Base-by-base conservation (phyloP, 140 eudicot genomes). In the Stevia rebaudiana region DNA sequence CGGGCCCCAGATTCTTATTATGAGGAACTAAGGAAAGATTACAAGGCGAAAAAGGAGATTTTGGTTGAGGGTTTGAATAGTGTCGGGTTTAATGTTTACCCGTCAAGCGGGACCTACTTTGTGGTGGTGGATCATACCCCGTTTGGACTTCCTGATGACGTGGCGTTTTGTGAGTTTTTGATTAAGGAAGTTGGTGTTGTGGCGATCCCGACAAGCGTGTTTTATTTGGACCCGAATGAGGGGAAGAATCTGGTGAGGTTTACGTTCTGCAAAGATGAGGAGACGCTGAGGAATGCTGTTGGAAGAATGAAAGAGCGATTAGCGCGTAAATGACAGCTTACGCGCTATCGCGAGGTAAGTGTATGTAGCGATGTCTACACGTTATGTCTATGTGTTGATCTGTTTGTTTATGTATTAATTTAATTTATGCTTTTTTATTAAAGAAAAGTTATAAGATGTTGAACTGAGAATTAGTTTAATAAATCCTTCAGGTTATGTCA, bases 111-210 rank as follows among this genome's bases (percentile, higher is more conserved):
- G 35, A 92, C 97, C 63, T 92, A 88, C 84, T 92, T 88, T 62
- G 95, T 92, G 71, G 80, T 92, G 41, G 98, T 88, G 55, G 97
- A 92, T 61, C 98, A 92, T 65, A 85, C 98, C 8, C 87, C 81
- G 1, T 92, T 92, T 8, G 95, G 98, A 63, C 75, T 63, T 59
- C 80, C 82, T 44, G 81, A 92, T 19, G 98, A 92, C 49, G 71
- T 92, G n/a, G 80, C 95, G 3, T 92, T 92, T 61, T 92, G 98
- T 9, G 97, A 92, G 82, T 88, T 70, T 65, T 43, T 92, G 78
- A 92, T 92, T 33, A 92, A 92, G 74, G 98, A 92, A 73, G 96
- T 92, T 41, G 98, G 98, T 10, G 98, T 92, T 8, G 98, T 83
- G 43, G 98, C 98, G 8, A 92, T 88, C 15, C 98, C 98, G 0